Percentiles rank a stretch among this genome's conserved stretches.
These are phyloP conservation scores for Allantophomopsis lycopodina DNA, from an alignment of 2,329 filamentous ascomycete genomes.

Conservation along the genomic window DNA sequence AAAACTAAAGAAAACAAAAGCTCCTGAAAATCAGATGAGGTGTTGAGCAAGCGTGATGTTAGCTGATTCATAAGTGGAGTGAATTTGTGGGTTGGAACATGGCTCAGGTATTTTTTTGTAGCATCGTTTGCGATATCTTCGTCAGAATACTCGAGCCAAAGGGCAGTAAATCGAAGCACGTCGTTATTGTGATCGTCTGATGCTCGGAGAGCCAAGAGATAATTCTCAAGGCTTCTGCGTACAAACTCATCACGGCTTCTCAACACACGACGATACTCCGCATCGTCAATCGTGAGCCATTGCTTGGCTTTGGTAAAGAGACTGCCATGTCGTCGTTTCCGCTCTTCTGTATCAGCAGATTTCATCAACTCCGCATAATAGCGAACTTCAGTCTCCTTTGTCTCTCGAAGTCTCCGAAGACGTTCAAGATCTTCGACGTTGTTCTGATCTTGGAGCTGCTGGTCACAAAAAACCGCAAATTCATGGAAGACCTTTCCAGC, in stretches of 20 bases:
- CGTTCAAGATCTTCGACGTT: slow-evolving; percentile 73
- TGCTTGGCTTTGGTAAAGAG: slow-evolving; percentile 62
- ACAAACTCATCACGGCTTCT: slow-evolving; percentile 70
- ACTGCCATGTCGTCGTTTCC: slow-evolving; percentile 40
- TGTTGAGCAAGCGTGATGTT: slow-evolving; percentile 75
- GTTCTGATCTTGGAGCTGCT: slow-evolving; percentile 80
- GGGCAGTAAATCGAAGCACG: slow-evolving; percentile 76
- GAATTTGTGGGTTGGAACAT: slow-evolving; percentile 85
- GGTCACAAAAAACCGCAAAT: slow-evolving; percentile 90
- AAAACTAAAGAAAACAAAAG: slow-evolving; percentile 62
- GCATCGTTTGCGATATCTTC: slow-evolving; percentile 64
- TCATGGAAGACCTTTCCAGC: slow-evolving; percentile 86
- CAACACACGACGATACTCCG: slow-evolving; percentile 69
- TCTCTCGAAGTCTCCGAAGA: slow-evolving; percentile 63
- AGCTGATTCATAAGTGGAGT: slow-evolving; percentile 90
- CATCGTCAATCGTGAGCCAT: slow-evolving; percentile 83
- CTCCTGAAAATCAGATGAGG: slow-evolving; percentile 57
- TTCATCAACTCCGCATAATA: slow-evolving; percentile 50
- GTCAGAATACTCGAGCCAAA: slow-evolving; percentile 86
- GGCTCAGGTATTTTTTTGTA: slow-evolving; percentile 53
- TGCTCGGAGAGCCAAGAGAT: slow-evolving; percentile 69
- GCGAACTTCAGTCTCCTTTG: slow-evolving; percentile 67
- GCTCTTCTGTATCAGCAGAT: slow-evolving; percentile 27
- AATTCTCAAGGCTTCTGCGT: slow-evolving; percentile 84
- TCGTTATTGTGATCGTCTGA: slow-evolving; percentile 86